Base-by-base conservation (phyloP, 352 stramenopile species). In the Peronospora tabacina region DNA sequence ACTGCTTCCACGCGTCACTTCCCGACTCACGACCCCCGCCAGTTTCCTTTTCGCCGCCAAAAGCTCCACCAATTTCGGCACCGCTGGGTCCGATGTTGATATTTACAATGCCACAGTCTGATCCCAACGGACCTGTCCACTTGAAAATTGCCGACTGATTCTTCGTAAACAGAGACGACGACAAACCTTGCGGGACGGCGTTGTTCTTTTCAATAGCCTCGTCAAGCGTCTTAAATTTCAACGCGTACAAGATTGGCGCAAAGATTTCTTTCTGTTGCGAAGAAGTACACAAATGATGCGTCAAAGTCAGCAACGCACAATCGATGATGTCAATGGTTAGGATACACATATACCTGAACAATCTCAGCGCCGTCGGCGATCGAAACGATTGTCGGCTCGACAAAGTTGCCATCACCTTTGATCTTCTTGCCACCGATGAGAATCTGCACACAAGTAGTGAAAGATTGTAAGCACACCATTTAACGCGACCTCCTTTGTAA, bases 151-250 rank as follows among this genome's bases (percentile, higher is more conserved):
- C 82, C 20, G 78, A 70, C 60, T 96, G 83, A 58, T 94, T 91
- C 56, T 85, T 90, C 35, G 87, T 97, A 60, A 97, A 96, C 22
- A 97, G 50, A 20, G 89, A 90, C 34, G 80, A 93, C 19, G 81
- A 95, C n/a, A 97, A 54, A 13, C 89, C 89, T 68, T 97, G 89
- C 2, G 82, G 79, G n/a, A 96, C 89, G 38, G 71, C 73, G 45
- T 97, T 97, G 75, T 97, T 96, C 44, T 88, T 78, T 44, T 85
- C 80, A 36, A 97, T 96, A 16, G 78, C 88, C 55, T 97, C 88
- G 15, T 96, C 87, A 9, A 96, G 67, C 17, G 66, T 77, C 60
- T 87, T 83, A 49, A 96, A 92, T 69, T 94, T 95, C 52, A 94
- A 58, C 11, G 91, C 81, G 53, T 96, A 96, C 46, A 96, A 52